Evolutionary conservation across 805 yeast genomes (phyloP), one percentile per base, ranked within the genome.

Genomic region (Teunomyces barrocoloradensis): DNA sequence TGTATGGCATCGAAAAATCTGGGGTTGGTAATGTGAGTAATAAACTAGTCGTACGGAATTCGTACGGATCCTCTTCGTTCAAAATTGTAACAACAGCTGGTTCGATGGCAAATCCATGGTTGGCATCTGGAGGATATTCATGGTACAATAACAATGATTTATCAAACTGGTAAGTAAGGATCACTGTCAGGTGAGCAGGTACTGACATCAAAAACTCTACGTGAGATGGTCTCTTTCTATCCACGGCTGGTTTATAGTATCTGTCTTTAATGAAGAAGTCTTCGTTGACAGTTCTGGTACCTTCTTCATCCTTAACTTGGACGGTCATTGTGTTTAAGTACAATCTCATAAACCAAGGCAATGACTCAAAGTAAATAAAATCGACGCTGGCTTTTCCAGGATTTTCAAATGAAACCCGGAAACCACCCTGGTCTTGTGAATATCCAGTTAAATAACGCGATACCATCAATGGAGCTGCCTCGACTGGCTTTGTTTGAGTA

Each of bases 91-190:
- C 74, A 9, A 89, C 85, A 4, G 96, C 96, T 0, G 98, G 96
- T 20, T 94, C 94, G 38, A 94, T 82, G 49, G 91, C 92, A 66
- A 94, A 94, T 0, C 99, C 99, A 58, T 94, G 97, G 63, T 94
- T 94, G 2, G 99, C 98, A 72, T 94, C 99, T 1, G 99, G 99
- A n/a, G 99, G 99, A 60, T 94, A 94, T 63, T 94, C 98, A 3
- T 90, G 87, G 51, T 87, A 83, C 48, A 85, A 77, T 27, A 94
- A 74, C 61, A 94, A 74, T 0, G 96, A 83, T 64, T 91, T 94
- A 62, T 94, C 98, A 61, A 92, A 91, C 47, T 84, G 80, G 61
- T 87, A 87, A 2, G 85, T 81, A 44, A 89, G 55, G 1, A 85
- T 76, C 39, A 87, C 63, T 5, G 82, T 74, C 11, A 83, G 74